Conservation (phyloP, 2,329 filamentous ascomycete genomes). For the Aciculosporium take region DNA sequence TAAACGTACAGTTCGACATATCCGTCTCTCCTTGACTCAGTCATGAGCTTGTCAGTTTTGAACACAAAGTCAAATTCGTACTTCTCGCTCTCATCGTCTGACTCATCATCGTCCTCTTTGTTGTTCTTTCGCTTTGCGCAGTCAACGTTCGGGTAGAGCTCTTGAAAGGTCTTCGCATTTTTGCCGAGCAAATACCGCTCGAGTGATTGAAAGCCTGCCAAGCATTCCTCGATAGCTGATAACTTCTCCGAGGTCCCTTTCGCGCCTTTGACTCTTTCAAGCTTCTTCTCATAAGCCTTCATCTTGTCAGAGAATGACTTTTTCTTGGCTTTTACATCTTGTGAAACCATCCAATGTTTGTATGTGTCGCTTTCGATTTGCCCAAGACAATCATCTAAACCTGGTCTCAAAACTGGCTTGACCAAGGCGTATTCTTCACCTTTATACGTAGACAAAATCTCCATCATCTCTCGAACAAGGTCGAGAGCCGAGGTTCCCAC, state of each 20-base stretch:
- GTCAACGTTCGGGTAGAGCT: constrained; percentile 44
- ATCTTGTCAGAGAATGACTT: constrained; percentile 19
- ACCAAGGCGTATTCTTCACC: constrained; percentile 6
- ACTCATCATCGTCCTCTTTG: not conserved
- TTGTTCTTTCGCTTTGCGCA: constrained; percentile 7
- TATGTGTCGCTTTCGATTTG: constrained; percentile 42
- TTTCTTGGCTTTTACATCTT: constrained; percentile 22
- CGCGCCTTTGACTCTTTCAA: constrained; percentile 8
- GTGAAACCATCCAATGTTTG: constrained; percentile 36
- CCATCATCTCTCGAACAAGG: constrained; percentile 37
- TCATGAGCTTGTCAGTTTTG: constrained; percentile 36
- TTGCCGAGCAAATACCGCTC: constrained; percentile 39
- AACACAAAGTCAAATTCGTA: constrained; percentile 42
- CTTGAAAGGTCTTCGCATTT: constrained; percentile 51
- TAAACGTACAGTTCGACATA: constrained; percentile 48
- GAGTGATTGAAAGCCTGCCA: constrained; percentile 39
- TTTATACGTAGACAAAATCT: constrained; percentile 32
- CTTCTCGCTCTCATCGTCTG: constrained; percentile 14
- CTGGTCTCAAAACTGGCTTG: constrained; percentile 11
- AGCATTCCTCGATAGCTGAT: constrained; percentile 34
- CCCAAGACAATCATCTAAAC: constrained; percentile 38
- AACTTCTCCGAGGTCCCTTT: constrained; percentile 34
- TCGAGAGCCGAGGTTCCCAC: constrained; percentile 44
- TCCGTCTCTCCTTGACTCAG: constrained; percentile 36
- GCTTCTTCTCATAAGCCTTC: constrained; percentile 13